These are phyloP conservation scores for Lomentospora prolificans DNA, from an alignment of 2,329 filamentous ascomycete genomes.

Conservation along the genomic window DNA sequence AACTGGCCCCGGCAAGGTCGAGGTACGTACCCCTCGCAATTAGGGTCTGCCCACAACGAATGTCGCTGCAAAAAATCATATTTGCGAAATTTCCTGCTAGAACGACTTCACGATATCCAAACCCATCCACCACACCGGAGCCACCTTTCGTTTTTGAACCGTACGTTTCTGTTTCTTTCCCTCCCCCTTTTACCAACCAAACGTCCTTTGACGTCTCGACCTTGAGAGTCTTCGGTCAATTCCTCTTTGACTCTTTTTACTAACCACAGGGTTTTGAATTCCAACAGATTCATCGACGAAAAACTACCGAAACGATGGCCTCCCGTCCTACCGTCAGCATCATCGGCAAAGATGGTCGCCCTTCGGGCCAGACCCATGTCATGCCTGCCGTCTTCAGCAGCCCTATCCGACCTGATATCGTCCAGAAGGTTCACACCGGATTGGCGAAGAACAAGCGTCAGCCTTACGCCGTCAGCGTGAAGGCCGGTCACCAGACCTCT, in stretches of 20 bases:
- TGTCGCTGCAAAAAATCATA: slow-evolving; percentile 20
- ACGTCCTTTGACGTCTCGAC: slow-evolving; percentile 6
- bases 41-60: slow-evolving; percentile 34
- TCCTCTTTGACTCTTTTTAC: not conserved
- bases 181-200: not conserved
- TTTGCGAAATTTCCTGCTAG: slow-evolving; percentile 27
- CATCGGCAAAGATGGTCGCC: slow-evolving; percentile 89
- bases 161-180: not conserved
- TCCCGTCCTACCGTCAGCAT: slow-evolving; percentile 96
- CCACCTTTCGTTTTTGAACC: slow-evolving; percentile 18
- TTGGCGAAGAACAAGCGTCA: slow-evolving; percentile 99
- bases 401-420: slow-evolving; percentile 97
- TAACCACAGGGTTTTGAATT: not conserved
- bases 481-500: slow-evolving; percentile 99
- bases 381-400: slow-evolving; percentile 94
- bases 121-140: slow-evolving; percentile 27
- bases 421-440: slow-evolving; percentile 97
- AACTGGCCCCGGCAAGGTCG: slow-evolving; percentile 4
- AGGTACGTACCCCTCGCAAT: slow-evolving; percentile 19
- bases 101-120: slow-evolving; percentile 16
- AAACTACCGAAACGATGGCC: slow-evolving; percentile 58
- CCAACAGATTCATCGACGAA: slow-evolving; percentile 7
- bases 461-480: slow-evolving; percentile 99
- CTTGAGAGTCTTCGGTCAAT: slow-evolving; percentile 8
- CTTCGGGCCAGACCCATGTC: slow-evolving; percentile 80